Evolutionary conservation across 2,329 filamentous ascomycete species (phyloP).

Genomic region (Gyromitra esculenta): DNA sequence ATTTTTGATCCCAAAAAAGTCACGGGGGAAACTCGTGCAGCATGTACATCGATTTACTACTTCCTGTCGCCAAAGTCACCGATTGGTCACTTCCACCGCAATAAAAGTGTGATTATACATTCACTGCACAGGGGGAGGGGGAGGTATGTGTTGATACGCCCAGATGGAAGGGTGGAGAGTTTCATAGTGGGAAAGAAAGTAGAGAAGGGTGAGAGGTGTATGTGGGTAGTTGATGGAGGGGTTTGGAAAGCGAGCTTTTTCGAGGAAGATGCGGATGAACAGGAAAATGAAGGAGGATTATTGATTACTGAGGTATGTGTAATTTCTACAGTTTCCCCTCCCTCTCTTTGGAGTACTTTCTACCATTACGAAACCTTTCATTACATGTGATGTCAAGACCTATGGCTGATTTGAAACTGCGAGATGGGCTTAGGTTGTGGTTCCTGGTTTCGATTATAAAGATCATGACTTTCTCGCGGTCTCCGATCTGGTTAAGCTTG

Average conservation of each 20-base stretch:
- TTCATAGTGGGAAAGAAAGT: conserved; percentile 72
- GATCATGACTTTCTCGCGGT: conserved; percentile 73
- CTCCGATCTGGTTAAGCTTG: conserved; percentile 65
- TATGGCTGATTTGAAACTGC: conserved; percentile 2
- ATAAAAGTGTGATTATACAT: conserved; percentile 69
- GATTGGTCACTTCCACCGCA: conserved; percentile 72
- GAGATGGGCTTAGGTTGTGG: conserved; percentile 59
- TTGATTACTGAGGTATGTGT: conserved; percentile 70
- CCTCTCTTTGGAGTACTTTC: neutral
- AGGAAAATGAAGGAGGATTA: conserved; percentile 62
- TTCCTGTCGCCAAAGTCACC: conserved; percentile 68
- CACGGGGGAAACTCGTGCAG: conserved; percentile 63
- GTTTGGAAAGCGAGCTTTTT: conserved; percentile 72
- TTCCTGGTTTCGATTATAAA: conserved; percentile 73
- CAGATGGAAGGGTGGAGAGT: conserved; percentile 69
- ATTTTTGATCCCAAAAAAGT: conserved; percentile 54
- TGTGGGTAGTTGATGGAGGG: conserved; percentile 75
- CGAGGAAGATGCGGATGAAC: conserved; percentile 52
- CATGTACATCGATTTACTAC: conserved; percentile 73
- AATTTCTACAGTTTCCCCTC: neutral
- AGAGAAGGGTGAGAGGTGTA: conserved; percentile 68
- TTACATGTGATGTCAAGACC: neutral
- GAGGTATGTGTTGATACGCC: conserved; percentile 72
- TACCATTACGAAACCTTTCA: neutral
- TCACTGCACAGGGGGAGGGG: conserved; percentile 72